These are phyloP conservation scores for Dryadomyces quercivorus DNA, from an alignment of 2,329 filamentous ascomycete species.

Conservation along the genomic window DNA sequence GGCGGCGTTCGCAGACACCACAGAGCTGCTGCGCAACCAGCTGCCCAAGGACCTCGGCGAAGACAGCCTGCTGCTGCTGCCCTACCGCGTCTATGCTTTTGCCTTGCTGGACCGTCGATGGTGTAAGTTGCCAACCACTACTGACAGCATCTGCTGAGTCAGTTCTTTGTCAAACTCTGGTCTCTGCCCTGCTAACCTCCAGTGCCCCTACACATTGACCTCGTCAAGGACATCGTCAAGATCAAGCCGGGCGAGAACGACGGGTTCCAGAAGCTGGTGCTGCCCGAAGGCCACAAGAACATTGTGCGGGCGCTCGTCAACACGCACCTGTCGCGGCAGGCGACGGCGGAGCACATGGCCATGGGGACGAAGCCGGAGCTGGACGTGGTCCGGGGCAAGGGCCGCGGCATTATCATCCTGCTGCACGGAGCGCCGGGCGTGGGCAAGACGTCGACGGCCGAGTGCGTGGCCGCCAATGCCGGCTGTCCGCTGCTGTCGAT, in stretches of 20 bases:
- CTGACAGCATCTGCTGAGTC: no score
- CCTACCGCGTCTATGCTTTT: background rate
- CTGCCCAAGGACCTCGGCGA: background rate
- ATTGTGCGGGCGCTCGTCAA: background rate
- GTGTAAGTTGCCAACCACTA: background rate
- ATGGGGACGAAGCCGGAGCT: background rate
- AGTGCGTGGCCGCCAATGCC: background rate
- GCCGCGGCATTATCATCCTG: conserved; percentile 3
- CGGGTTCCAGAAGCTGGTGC: background rate
- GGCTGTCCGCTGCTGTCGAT: background rate
- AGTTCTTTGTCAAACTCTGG: no score
- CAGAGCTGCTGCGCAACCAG: background rate
- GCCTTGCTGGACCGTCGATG: background rate
- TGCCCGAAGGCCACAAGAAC: background rate
- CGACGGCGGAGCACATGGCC: background rate
- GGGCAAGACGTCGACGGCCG: conserved; percentile 5
- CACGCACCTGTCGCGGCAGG: background rate
- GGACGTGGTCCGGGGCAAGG: background rate
- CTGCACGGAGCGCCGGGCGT: conserved; percentile 3
- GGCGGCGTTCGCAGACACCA: background rate
- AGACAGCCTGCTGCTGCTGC: background rate
- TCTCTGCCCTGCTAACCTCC: background rate
- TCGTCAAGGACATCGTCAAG: background rate
- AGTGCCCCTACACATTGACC: background rate
- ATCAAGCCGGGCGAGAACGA: background rate